Percentiles rank a stretch among this genome's conserved stretches.
These are phyloP conservation scores for Venturia effusa DNA, from an alignment of 2,329 filamentous ascomycete genomes.

Conservation along the genomic window DNA sequence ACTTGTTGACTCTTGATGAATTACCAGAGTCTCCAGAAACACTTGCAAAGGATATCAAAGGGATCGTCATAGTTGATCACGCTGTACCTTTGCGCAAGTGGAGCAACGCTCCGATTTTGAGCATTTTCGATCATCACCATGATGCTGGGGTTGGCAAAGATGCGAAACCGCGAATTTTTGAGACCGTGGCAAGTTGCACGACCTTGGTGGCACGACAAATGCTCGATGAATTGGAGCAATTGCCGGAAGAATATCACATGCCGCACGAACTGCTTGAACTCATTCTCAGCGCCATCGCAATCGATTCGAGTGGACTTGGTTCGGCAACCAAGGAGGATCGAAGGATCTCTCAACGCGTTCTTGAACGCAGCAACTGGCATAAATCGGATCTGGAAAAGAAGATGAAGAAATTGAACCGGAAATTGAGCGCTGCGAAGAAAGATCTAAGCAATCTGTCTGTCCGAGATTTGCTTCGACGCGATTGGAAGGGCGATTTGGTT, in stretches of 20 bases:
- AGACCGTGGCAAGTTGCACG: conserved; percentile 34
- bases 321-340: conserved; percentile 30
- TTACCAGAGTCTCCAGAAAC: conserved; percentile 37
- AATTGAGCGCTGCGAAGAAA: conserved; percentile 32
- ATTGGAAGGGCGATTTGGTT: conserved; percentile 39
- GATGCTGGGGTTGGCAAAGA: conserved; percentile 31
- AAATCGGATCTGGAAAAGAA: conserved; percentile 27
- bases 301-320: conserved; percentile 33
- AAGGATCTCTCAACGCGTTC: conserved; percentile 27
- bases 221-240: conserved; percentile 33
- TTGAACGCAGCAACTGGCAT: conserved; percentile 33
- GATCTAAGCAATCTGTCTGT: conserved; percentile 31
- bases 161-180: conserved; percentile 34
- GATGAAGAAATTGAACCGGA: conserved; percentile 32
- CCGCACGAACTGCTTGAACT: conserved; percentile 39
- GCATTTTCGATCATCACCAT: conserved; percentile 37
- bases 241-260: conserved; percentile 36
- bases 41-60: conserved; percentile 29
- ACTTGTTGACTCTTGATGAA: conserved; percentile 37
- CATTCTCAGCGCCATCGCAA: conserved; percentile 35
- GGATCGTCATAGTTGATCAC: conserved; percentile 38
- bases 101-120: conserved; percentile 32
- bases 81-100: conserved; percentile 32
- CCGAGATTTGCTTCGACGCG: conserved; percentile 34
- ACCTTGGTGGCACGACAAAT: conserved; percentile 36